These are phyloP conservation scores for Nymphaea colorata DNA, from an alignment of 164 flowering plant genomes.

Conservation along the genomic window DNA sequence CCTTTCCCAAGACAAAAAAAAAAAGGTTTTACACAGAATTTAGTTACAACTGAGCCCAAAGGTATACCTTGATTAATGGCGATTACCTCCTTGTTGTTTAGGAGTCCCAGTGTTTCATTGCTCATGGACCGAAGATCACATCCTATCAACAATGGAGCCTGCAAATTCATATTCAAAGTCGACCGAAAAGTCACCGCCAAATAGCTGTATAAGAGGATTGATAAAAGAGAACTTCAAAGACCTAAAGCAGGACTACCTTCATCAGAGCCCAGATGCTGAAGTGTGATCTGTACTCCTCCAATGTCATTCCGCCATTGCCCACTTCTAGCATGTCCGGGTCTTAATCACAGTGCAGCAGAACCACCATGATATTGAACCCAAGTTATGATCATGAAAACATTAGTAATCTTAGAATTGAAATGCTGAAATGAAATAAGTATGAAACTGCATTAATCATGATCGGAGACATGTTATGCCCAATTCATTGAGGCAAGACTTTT, in stretches of 20 bases:
- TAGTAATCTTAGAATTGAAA: too few relatives aligned
- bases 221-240: too few relatives aligned
- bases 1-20: too few relatives aligned
- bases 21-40: too few relatives aligned
- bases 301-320: conserved; percentile 82
- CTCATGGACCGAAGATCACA: conserved; percentile 52
- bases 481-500: too few relatives aligned
- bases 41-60: neutral
- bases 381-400: too few relatives aligned
- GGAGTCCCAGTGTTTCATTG: conserved; percentile 24
- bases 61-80: conserved; percentile 66
- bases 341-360: conserved; percentile 5
- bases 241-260: conserved; percentile 25
- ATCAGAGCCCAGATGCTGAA: conserved; percentile 84
- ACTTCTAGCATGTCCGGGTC: conserved; percentile 95
- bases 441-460: too few relatives aligned
- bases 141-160: conserved; percentile 80
- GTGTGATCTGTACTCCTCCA: conserved; percentile 67
- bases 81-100: conserved; percentile 64
- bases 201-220: too few relatives aligned
- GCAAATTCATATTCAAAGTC: neutral
- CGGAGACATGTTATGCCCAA: too few relatives aligned
- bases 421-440: too few relatives aligned
- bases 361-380: too few relatives aligned
- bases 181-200: neutral